Evolutionary conservation across 2,329 filamentous ascomycete genomes (phyloP), one percentile per base, ranked within the genome.

Genomic region (Scopulariopsis brevicaulis): DNA sequence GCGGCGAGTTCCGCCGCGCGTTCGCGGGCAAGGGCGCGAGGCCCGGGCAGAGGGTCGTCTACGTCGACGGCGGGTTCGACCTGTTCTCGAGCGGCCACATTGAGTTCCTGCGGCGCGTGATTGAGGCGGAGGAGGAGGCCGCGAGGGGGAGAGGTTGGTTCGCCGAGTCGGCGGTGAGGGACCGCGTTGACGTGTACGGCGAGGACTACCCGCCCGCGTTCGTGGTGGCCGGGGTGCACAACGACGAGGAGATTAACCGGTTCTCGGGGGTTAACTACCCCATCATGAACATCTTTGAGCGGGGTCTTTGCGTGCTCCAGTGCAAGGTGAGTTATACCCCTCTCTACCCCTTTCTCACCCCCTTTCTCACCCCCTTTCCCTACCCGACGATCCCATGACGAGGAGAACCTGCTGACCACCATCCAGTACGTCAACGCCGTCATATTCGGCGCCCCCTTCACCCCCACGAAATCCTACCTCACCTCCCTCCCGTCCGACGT

Each of bases 221-320:
- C 69, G 81, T 99, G n/a, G 83, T 97, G 51, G 92, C 90, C 2
- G 94, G 94, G 54, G 86, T 99, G 25, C 94, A 99, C 72, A 89
- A 96, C 66, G 94, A 99, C 70, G 84, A 87, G 62, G 91, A 96
- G 60, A 96, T 99, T 71, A 99, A 99, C 73, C 78, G 87, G 66
- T 95, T 91, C 88, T 97, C 97, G 74, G 93, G 94, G 40, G 81
- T 96, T 65, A 99, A 99, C 74, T 99, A 96, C 69, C 94, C 94
- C 28, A 97, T 99, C 74, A 99, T 99, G 94, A 99, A 97, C 76
- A 92, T 96, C 59, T 96, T 93, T 66, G 94, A 99, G 77, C 87
- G 94, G 50, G 92, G 92, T 1, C 83, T 99, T 24, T 99, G 94
- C 69, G 93, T 97, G 34, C 76, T 97, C 62, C 94, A 99, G 68